Percentiles rank a stretch among this genome's conserved stretches.
Conservation (phyloP, 169 alveolate species). For the Fabrea salina region DNA sequence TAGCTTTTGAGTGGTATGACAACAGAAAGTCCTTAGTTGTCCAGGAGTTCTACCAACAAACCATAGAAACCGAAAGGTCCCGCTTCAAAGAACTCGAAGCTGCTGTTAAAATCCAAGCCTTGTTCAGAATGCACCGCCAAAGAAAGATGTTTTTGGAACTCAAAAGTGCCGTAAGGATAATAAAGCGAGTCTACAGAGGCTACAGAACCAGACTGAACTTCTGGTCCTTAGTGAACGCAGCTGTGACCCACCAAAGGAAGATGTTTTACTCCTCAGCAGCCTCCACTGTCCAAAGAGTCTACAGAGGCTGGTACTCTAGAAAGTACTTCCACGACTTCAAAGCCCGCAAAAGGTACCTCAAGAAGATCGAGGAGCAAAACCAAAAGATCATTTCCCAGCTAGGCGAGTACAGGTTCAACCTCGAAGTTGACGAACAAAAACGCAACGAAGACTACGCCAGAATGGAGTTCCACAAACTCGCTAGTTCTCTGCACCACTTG, state of each 20-base stretch:
- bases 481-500: slow-evolving; percentile 7
- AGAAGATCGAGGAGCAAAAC: not conserved
- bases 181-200: slow-evolving; percentile 3
- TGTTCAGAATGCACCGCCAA: slow-evolving; percentile 16
- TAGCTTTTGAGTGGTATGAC: too few relatives aligned
- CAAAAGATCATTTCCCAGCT: not conserved
- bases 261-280: not conserved
- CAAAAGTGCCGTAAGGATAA: not conserved
- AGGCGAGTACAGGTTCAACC: not conserved
- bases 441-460: not conserved
- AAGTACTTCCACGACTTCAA: slow-evolving; percentile 24
- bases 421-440: not conserved
- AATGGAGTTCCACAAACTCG: not conserved
- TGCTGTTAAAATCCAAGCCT: not conserved
- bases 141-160: not conserved
- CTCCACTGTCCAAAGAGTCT: slow-evolving; percentile 1
- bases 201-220: not conserved
- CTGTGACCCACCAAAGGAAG: not conserved
- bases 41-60: not conserved
- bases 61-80: not conserved
- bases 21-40: too few relatives aligned
- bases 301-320: slow-evolving; percentile 13
- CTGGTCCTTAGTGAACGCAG: not conserved
- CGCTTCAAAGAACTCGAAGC: not conserved
- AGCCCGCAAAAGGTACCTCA: slow-evolving; percentile 17